A percentile compares a stretch with the other conserved stretches of the same genome.
These are phyloP conservation scores for Millerozyma miso DNA, from an alignment of 805 yeast genomes.

Conservation along the genomic window DNA sequence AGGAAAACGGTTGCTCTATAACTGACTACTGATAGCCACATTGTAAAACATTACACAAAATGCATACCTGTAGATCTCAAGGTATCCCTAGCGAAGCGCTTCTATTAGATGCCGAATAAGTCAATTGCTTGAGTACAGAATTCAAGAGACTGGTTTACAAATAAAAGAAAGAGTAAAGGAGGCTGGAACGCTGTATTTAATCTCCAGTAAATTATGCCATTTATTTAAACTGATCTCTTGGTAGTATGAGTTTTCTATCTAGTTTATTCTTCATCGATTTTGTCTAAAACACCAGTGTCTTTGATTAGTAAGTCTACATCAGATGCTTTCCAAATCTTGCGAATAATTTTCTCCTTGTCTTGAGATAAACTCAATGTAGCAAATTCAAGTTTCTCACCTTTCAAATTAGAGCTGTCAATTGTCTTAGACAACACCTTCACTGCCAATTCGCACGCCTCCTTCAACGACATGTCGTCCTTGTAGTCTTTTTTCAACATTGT, in stretches of 20 bases:
- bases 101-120: too few species aligned
- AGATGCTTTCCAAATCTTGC: slow-evolving; percentile 73
- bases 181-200: too few species aligned
- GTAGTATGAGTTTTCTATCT: neutral
- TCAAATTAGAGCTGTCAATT: slow-evolving; percentile 81
- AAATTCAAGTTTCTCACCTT: slow-evolving; percentile 88
- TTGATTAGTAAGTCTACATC: slow-evolving; percentile 74
- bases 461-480: slow-evolving; percentile 68
- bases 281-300: slow-evolving; percentile 62
- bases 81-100: too few species aligned
- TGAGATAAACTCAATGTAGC: slow-evolving; percentile 63
- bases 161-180: too few species aligned
- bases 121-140: too few species aligned
- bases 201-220: neutral
- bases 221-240: neutral
- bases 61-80: too few species aligned
- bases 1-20: neutral
- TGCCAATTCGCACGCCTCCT: slow-evolving; percentile 83
- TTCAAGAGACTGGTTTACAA: too few species aligned
- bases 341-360: slow-evolving; percentile 50
- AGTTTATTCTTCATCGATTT: slow-evolving; percentile 23
- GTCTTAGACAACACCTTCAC: slow-evolving; percentile 90
- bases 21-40: neutral
- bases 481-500: slow-evolving; percentile 93
- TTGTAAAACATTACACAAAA: neutral